phyloP scores from a whole-genome alignment of 345 rosid species.

The Alliaria petiolata region DNA sequence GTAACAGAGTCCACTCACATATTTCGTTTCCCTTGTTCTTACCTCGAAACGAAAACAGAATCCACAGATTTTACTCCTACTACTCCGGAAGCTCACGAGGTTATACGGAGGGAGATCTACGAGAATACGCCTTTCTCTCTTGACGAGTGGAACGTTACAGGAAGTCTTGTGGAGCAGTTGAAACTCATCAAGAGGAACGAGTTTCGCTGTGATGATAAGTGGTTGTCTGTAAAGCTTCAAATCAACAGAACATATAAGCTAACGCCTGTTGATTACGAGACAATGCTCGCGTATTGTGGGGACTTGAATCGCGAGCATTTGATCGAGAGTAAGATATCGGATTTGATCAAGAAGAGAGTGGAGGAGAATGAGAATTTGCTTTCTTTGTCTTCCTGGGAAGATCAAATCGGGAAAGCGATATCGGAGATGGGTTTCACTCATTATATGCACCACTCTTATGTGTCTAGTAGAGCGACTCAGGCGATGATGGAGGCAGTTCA shows the following conservation, averaged over 20 bases:
- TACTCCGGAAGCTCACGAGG: not conserved
- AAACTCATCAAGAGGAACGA: not conserved
- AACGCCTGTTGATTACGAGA: not conserved
- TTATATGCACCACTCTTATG: not conserved
- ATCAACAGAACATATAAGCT: not conserved
- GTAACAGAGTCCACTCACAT: not conserved
- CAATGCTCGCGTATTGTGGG: not conserved
- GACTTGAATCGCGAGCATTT: too few relatives aligned
- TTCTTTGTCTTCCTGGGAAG: slow-evolving; percentile 3
- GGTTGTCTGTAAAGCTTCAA: slow-evolving; percentile 5
- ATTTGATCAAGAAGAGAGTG: slow-evolving; percentile 21
- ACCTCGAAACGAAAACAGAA: not conserved
- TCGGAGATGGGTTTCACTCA: not conserved
- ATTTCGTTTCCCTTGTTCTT: slow-evolving; percentile 21
- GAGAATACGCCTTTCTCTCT: not conserved
- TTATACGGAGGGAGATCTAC: not conserved
- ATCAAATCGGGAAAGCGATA: not conserved
- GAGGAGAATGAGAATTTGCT: not conserved
- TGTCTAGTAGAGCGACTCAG: not conserved
- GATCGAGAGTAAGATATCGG: not conserved
- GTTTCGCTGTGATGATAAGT: slow-evolving; percentile 4
- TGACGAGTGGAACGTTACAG: not conserved
- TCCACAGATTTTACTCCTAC: not conserved
- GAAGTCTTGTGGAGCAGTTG: not conserved
- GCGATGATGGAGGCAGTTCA: not conserved